Conservation (phyloP, 805 yeast species). For the Jamesozyma hellenica region DNA sequence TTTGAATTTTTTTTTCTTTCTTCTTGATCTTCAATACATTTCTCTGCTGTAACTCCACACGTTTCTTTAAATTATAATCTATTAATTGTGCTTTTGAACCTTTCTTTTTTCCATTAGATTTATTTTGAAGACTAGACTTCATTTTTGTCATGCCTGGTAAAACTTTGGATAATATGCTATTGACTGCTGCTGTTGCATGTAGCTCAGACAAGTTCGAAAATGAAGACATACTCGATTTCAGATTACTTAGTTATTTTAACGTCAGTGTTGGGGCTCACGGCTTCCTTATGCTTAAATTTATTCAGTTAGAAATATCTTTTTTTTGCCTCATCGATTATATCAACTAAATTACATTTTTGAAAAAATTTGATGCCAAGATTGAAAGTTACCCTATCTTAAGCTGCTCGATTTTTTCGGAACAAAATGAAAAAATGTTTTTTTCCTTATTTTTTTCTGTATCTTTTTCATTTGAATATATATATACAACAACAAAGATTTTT, state of each 20-base stretch:
- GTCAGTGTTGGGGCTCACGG: too few species aligned
- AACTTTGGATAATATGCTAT: constrained; percentile 30
- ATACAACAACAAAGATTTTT: too few species aligned
- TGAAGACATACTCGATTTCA: constrained; percentile 1
- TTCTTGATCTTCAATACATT: constrained; percentile 29
- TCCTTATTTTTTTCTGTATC: too few species aligned
- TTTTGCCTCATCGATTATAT: too few species aligned
- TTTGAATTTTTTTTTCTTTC: constrained; percentile 26
- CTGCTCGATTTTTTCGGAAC: too few species aligned
- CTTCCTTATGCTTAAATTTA: too few species aligned
- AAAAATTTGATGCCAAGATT: too few species aligned
- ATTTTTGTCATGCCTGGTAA: constrained; percentile 30
- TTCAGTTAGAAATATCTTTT: too few species aligned
- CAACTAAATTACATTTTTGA: too few species aligned
- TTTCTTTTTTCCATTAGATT: constrained; percentile 5
- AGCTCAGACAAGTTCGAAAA: constrained; percentile 24
- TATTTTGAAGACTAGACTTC: constrained; percentile 5
- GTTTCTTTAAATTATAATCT: constrained; percentile 29
- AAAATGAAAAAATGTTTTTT: too few species aligned
- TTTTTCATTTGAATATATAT: too few species aligned
- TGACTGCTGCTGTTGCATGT: constrained; percentile 35
- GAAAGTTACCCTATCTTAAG: too few species aligned
- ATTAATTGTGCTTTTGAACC: constrained; percentile 33
- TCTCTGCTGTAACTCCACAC: constrained; percentile 27
- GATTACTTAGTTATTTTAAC: not conserved